Evolutionary conservation across 2,329 filamentous ascomycete genomes (phyloP).

Genomic region (Arachnomyces sp.): DNA sequence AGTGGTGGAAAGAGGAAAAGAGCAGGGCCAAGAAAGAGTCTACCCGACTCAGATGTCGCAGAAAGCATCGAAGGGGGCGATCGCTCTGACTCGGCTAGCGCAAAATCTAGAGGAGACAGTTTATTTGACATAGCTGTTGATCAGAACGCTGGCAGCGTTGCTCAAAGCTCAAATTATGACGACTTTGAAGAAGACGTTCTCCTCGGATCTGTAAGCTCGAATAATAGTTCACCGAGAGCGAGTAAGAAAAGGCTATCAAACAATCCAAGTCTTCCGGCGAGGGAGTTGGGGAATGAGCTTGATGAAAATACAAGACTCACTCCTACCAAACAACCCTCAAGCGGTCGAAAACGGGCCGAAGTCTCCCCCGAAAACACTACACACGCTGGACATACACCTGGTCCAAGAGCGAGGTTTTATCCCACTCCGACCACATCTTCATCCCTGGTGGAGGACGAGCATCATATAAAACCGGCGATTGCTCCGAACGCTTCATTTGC

Average conservation of each 20-base stretch:
- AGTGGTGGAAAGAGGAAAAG: conserved; percentile 27
- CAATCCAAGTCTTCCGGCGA: conserved; percentile 1
- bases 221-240: neutral
- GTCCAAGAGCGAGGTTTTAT: conserved; percentile 26
- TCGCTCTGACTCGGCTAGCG: conserved; percentile 13
- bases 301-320: conserved; percentile 18
- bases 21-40: conserved; percentile 32
- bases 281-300: neutral
- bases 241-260: neutral
- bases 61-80: conserved; percentile 17
- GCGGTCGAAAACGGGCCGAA: conserved; percentile 18
- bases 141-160: conserved; percentile 13
- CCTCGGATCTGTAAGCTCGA: neutral
- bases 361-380: conserved; percentile 27
- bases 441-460: conserved; percentile 29
- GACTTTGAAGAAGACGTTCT: neutral
- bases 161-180: neutral
- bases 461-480: neutral
- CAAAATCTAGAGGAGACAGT: conserved; percentile 20
- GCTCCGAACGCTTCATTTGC: conserved; percentile 4
- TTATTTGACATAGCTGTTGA: conserved; percentile 26
- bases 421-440: conserved; percentile 34
- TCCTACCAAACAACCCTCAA: conserved; percentile 29
- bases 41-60: conserved; percentile 15
- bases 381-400: conserved; percentile 26